Conservation (phyloP, 1,284 basidiomycete genomes). For the Ustilago hordei region DNA sequence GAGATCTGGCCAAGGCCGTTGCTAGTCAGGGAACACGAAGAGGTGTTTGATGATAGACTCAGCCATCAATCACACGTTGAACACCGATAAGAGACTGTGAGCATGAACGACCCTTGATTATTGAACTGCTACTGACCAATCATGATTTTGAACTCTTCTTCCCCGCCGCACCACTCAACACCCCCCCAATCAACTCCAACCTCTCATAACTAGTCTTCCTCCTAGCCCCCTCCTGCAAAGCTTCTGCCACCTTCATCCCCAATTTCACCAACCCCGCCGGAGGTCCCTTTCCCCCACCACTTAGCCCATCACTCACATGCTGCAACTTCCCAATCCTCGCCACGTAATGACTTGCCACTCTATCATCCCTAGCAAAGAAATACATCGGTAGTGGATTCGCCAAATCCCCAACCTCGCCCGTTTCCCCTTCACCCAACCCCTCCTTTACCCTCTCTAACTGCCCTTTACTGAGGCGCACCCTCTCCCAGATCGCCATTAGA, state of each 20-base stretch:
- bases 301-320: constrained; percentile 12
- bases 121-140: not conserved
- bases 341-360: constrained; percentile 43
- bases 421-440: constrained; percentile 1
- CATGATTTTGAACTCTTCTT: not conserved
- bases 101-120: not conserved
- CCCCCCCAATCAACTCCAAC: constrained; percentile 25
- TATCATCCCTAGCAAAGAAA: constrained; percentile 62
- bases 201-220: constrained; percentile 40
- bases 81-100: not conserved
- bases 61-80: not conserved
- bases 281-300: not conserved
- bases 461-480: constrained; percentile 33
- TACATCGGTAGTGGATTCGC: constrained; percentile 50
- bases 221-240: constrained; percentile 37
- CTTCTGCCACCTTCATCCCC: constrained; percentile 21
- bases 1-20: constrained; percentile 25
- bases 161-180: constrained; percentile 6
- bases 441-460: constrained; percentile 17
- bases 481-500: constrained; percentile 62
- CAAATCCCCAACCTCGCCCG: constrained; percentile 48
- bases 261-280: constrained; percentile 31
- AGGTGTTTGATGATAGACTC: not conserved
- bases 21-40: constrained; percentile 23
- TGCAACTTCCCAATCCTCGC: constrained; percentile 25